These are phyloP conservation scores for Termitomyces titanicus DNA, from an alignment of 768 basidiomycete species.

Conservation along the genomic window DNA sequence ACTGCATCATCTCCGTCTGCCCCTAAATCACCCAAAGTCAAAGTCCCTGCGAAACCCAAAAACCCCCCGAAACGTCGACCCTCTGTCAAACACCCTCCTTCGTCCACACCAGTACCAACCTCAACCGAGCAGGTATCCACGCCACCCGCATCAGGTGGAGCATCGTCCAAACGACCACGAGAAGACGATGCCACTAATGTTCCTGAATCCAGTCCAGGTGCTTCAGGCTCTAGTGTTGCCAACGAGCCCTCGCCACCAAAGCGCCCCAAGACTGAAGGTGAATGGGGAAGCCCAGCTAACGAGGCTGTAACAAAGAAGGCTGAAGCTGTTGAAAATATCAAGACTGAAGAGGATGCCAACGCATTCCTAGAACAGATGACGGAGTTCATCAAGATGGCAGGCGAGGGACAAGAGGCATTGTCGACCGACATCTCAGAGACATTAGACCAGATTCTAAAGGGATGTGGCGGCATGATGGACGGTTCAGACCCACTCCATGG, in stretches of 20 bases:
- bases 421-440: slow-evolving; percentile 54
- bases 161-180: slow-evolving; percentile 42
- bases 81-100: slow-evolving; percentile 28
- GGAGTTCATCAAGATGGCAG: slow-evolving; percentile 55
- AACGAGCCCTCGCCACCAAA: slow-evolving; percentile 69
- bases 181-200: slow-evolving; percentile 47
- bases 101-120: slow-evolving; percentile 21
- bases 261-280: slow-evolving; percentile 68
- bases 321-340: slow-evolving; percentile 44
- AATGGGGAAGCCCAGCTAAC: slow-evolving; percentile 62
- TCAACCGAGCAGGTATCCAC: slow-evolving; percentile 19
- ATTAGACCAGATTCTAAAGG: slow-evolving; percentile 61
- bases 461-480: slow-evolving; percentile 37
- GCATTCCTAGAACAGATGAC: slow-evolving; percentile 63
- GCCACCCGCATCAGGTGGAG: slow-evolving; percentile 17
- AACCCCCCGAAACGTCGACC: slow-evolving; percentile 28
- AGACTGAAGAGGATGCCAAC: slow-evolving; percentile 64
- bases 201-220: slow-evolving; percentile 26
- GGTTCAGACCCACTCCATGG: slow-evolving; percentile 33
- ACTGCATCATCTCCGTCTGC: slow-evolving; percentile 58
- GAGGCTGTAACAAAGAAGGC: slow-evolving; percentile 44
- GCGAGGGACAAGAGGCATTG: slow-evolving; percentile 41
- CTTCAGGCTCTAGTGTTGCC: slow-evolving; percentile 23
- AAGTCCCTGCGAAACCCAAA: slow-evolving; percentile 45
- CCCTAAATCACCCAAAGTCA: slow-evolving; percentile 69